Percentiles rank a stretch among this genome's conserved stretches.
These are phyloP conservation scores for Aspergillus avenaceus DNA, from an alignment of 495 filamentous ascomycete genomes.

Conservation along the genomic window DNA sequence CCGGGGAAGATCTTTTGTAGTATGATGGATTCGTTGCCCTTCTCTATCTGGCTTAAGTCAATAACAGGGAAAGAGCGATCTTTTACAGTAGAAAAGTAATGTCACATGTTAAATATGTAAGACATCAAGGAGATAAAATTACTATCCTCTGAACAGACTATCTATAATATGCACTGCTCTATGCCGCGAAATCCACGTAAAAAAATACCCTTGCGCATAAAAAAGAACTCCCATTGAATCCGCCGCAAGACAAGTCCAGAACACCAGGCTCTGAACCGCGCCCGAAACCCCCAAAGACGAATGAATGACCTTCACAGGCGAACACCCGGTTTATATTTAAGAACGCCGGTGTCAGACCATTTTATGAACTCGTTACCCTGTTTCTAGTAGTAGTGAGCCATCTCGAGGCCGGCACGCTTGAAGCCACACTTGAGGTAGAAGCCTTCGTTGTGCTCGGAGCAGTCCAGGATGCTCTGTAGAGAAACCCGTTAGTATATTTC, in stretches of 20 bases:
- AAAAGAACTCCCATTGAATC: not conserved
- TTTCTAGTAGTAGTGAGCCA: constrained; percentile 87
- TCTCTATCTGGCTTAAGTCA: not conserved
- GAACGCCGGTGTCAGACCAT: not conserved
- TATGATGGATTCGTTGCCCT: too few species aligned
- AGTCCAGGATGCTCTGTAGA: constrained; percentile 64
- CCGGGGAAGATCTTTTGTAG: too few species aligned
- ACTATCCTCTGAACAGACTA: not conserved
- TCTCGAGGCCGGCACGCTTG: constrained; percentile 87
- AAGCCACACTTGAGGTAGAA: constrained; percentile 99
- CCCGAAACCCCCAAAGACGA: constrained; percentile 35
- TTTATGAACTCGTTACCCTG: not conserved
- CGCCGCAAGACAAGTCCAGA: not conserved
- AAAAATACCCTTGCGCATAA: not conserved
- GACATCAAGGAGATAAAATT: not conserved
- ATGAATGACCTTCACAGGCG: constrained; percentile 14
- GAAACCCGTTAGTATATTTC: too few species aligned
- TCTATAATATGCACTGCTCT: not conserved
- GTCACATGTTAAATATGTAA: not conserved
- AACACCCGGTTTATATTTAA: constrained; percentile 14
- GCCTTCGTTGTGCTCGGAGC: constrained; percentile 83
- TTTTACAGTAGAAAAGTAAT: too few species aligned
- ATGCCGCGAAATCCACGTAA: not conserved
- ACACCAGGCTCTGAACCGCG: not conserved
- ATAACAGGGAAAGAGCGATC: too few species aligned